These are phyloP conservation scores for Epichloe aotearoae DNA, from an alignment of 2,329 filamentous ascomycete species.

Conservation along the genomic window DNA sequence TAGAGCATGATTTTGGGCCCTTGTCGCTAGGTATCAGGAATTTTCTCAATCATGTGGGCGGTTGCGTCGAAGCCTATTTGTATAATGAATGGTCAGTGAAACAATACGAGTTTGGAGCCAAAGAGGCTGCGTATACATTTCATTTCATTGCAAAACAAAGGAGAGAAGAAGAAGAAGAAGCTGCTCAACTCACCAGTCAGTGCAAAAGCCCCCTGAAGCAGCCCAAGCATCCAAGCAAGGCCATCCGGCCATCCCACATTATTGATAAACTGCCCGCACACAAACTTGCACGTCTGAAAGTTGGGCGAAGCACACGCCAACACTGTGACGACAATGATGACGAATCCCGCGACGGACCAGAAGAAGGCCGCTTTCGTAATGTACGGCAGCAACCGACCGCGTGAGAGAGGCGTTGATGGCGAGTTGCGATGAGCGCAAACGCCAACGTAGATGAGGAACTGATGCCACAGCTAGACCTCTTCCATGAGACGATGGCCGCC, in stretches of 20 bases:
- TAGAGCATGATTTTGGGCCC: constrained; percentile 56
- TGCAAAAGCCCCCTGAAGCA: constrained; percentile 36
- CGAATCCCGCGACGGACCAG: constrained; percentile 57
- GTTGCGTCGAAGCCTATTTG: constrained; percentile 31
- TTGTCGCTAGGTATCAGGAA: constrained; percentile 41
- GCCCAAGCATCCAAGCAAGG: constrained; percentile 41
- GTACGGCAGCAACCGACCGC: constrained; percentile 37
- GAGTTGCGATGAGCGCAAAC: constrained; percentile 46
- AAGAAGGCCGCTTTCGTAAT: constrained; percentile 57
- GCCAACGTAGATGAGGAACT: constrained; percentile 61
- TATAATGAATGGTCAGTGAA: neutral
- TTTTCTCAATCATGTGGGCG: constrained; percentile 43
- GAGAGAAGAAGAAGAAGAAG: neutral
- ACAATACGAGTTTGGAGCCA: neutral
- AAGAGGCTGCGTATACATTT: no score
- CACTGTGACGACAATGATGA: constrained; percentile 56
- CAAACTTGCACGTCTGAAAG: constrained; percentile 50
- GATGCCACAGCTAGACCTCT: constrained; percentile 53
- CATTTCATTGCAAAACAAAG: neutral
- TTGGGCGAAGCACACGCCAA: constrained; percentile 52
- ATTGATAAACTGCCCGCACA: constrained; percentile 57
- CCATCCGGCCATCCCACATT: constrained; percentile 57
- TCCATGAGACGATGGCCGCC: constrained; percentile 52
- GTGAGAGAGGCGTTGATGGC: constrained; percentile 51
- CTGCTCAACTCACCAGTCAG: constrained; percentile 20